Base-by-base conservation (phyloP, 495 filamentous ascomycete species). In the Hypoxylon lienhwacheense region DNA sequence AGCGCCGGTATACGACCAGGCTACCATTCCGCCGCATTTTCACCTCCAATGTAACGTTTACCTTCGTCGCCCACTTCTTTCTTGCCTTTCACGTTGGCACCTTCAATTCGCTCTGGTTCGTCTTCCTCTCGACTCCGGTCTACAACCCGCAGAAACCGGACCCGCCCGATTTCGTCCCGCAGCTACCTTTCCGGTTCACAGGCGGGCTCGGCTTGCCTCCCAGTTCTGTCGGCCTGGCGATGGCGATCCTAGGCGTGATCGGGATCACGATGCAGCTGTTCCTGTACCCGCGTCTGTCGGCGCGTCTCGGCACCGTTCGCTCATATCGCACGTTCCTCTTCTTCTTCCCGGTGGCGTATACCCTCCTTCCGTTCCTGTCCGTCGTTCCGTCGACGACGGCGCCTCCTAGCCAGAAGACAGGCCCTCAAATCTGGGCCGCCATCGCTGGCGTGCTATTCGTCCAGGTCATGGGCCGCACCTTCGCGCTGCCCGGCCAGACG, bases 81-180 rank as follows among this genome's bases (percentile, higher is more conserved):
- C 77, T 93, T 46, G 83, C 85, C 29, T 83, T 87, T 62, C 87
- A 91, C 61, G 79, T 91, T 68, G 87, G 85, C 52, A 88, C 88
- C 33, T 93, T 91, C 77, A 89, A 89, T 68, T 86, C 84, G 40
- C 78, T 92, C 35, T 92, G 87, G 88, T 86, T 88, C 53, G 78
- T 89, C 48, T 92, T 91, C 76, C 84, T 95, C 50, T 89, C 86
- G 0, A 88, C 89, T 0, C 86, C 89, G 0, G 86, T 88, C 25
- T 85, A 84, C 56, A 77, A 87, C 52, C 72, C 70, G 1, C 32
- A 57, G 7, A 48, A 70, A n/a, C 52, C 64, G 8, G 32, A 61
- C 17, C 60, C 67, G 12, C 50, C 64, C 0, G 63, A 64, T 7
- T 74, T 72, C 56, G 47, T 49, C 4, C 65, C 56, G 20, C 70